Conservation (phyloP, 495 filamentous ascomycete species). For the Friedmanniomyces simplex region DNA sequence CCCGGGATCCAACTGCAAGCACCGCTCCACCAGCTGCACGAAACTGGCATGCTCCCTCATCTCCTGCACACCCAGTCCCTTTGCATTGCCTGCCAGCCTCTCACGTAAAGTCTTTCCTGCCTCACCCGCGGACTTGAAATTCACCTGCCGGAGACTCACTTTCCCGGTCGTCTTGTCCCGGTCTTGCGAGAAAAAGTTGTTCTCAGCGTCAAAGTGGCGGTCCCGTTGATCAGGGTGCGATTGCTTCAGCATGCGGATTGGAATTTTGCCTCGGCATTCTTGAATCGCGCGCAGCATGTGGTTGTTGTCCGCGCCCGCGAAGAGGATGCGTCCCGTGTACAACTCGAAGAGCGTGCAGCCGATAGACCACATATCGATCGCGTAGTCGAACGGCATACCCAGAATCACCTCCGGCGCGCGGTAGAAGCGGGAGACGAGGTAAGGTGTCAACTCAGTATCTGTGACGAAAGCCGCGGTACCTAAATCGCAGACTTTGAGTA, state of each 20-base stretch:
- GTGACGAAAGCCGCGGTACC: conserved; percentile 84
- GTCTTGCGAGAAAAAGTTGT: conserved; percentile 75
- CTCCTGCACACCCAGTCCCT: conserved; percentile 62
- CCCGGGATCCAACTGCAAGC: conserved; percentile 84
- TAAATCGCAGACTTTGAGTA: conserved; percentile 90
- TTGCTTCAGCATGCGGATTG: conserved; percentile 71
- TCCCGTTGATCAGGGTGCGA: conserved; percentile 53
- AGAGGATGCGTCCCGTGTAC: conserved; percentile 94
- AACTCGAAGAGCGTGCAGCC: conserved; percentile 95
- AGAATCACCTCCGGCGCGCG: conserved; percentile 94
- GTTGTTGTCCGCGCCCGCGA: conserved; percentile 91
- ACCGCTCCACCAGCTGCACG: conserved; percentile 75
- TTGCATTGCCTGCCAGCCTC: conserved; percentile 61
- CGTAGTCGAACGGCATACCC: conserved; percentile 87
- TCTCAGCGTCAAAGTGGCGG: conserved; percentile 70
- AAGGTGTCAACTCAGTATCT: conserved; percentile 85
- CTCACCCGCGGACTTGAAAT: conserved; percentile 49
- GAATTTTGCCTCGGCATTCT: conserved; percentile 91
- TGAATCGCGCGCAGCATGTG: conserved; percentile 94
- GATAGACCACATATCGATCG: conserved; percentile 94
- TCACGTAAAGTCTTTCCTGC: conserved; percentile 59
- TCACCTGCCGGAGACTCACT: conserved; percentile 35
- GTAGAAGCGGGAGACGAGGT: conserved; percentile 94
- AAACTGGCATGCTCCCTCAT: conserved; percentile 70
- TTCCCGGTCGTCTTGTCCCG: conserved; percentile 77